These are phyloP conservation scores for Trichoderma brevicompactum DNA, from an alignment of 2,329 filamentous ascomycete genomes.

Conservation along the genomic window DNA sequence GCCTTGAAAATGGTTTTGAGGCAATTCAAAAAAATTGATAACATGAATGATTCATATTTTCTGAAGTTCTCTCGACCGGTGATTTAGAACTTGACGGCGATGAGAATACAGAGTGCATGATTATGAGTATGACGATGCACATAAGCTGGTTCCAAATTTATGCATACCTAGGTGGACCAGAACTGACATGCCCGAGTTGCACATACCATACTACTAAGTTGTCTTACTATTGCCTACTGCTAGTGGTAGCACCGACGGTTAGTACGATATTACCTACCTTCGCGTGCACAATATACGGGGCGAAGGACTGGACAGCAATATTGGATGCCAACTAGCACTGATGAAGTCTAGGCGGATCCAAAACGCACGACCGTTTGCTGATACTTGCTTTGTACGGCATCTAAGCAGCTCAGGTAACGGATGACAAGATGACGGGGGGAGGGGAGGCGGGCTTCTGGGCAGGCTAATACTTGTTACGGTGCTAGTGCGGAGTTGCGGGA, in stretches of 20 bases:
- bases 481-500: background rate
- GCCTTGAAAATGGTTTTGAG: background rate
- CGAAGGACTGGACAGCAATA: background rate
- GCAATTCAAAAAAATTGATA: background rate
- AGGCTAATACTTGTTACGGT: background rate
- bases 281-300: too few relatives aligned
- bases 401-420: background rate
- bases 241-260: background rate
- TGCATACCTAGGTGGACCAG: slow-evolving; percentile 1
- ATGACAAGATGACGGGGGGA: slow-evolving; percentile 8
- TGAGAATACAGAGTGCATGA: too few relatives aligned
- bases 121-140: background rate
- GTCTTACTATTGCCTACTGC: slow-evolving; percentile 9
- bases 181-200: slow-evolving; percentile 10
- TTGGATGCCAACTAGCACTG: background rate
- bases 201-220: background rate
- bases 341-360: background rate
- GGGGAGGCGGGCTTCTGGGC: too few relatives aligned
- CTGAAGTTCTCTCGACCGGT: too few relatives aligned
- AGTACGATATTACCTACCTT: background rate
- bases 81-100: too few relatives aligned
- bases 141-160: slow-evolving; percentile 6
- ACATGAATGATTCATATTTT: too few relatives aligned
- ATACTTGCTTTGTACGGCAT: background rate
- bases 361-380: background rate